These are phyloP conservation scores for Cichorium intybus DNA, from an alignment of 140 eudicot genomes.

Conservation along the genomic window DNA sequence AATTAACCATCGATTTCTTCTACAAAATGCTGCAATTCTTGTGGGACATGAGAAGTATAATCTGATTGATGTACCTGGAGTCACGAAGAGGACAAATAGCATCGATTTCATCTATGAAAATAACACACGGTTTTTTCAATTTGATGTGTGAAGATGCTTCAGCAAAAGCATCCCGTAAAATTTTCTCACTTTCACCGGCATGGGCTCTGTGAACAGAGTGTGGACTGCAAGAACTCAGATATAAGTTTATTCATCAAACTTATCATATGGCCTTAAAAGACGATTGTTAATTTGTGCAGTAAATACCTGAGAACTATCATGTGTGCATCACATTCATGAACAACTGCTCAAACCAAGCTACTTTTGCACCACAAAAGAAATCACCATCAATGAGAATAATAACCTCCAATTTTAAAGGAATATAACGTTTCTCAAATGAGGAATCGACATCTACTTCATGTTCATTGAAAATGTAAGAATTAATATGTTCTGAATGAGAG, in stretches of 20 bases:
- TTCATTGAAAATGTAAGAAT: neutral
- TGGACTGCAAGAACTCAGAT: conserved; percentile 60
- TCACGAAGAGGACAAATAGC: conserved; percentile 91
- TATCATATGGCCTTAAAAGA: conserved; percentile 4
- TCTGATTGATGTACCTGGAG: conserved; percentile 53
- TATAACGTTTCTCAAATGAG: neutral
- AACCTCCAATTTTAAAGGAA: neutral
- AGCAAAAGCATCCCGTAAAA: conserved; percentile 77
- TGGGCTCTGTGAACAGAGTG: conserved; percentile 84
- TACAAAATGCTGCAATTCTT: neutral
- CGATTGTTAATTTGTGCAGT: neutral
- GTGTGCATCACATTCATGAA: conserved; percentile 85
- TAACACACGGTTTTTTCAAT: conserved; percentile 73
- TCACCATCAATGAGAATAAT: conserved; percentile 10
- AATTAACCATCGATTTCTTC: too few relatives aligned
- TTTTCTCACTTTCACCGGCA: conserved; percentile 94
- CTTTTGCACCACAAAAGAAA: conserved; percentile 49
- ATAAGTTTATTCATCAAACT: neutral
- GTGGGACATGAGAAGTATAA: neutral
- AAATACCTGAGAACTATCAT: conserved; percentile 71
- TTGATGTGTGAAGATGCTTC: conserved; percentile 71
- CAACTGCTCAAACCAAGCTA: conserved; percentile 98
- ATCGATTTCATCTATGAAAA: conserved; percentile 95
- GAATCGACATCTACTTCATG: neutral
- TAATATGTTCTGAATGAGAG: neutral